A percentile compares a stretch with the other conserved stretches of the same genome.
Evolutionary conservation across 2,329 filamentous ascomycete genomes (phyloP).

Genomic region (Clonostachys rhizophaga): DNA sequence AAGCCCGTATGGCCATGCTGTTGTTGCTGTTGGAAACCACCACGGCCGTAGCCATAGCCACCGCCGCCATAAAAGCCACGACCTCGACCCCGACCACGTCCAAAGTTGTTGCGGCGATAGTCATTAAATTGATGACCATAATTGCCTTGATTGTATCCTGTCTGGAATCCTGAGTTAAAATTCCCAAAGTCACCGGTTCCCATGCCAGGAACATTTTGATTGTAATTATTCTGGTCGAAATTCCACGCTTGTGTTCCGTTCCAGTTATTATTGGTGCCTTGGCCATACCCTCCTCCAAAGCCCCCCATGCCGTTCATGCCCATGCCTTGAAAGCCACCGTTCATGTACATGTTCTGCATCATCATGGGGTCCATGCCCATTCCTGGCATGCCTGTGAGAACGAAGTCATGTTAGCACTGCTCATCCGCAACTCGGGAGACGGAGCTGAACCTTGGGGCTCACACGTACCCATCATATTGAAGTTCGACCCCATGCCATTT

Average conservation of each 20-base stretch:
- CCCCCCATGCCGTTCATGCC: conserved; percentile 76
- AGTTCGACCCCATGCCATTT: conserved; percentile 54
- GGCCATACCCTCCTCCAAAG: conserved; percentile 57
- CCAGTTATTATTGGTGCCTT: conserved; percentile 73
- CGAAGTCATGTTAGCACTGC: background rate
- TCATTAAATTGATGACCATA: conserved; percentile 79
- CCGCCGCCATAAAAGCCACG: conserved; percentile 52
- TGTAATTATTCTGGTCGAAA: conserved; percentile 86
- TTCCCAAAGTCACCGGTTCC: conserved; percentile 75
- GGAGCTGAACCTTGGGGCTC: background rate
- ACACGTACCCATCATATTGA: conserved; percentile 83
- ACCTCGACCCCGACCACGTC: conserved; percentile 61
- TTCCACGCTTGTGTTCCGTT: conserved; percentile 79
- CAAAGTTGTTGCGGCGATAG: conserved; percentile 66
- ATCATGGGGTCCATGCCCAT: conserved; percentile 81
- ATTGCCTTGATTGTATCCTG: conserved; percentile 80
- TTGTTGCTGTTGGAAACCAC: conserved; percentile 41
- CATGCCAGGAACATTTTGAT: conserved; percentile 79
- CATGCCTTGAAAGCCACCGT: conserved; percentile 73
- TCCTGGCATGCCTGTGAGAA: conserved; percentile 39
- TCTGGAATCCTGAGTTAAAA: conserved; percentile 72
- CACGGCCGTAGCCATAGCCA: conserved; percentile 38
- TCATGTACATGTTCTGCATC: conserved; percentile 77
- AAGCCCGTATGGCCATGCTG: conserved; percentile 31
- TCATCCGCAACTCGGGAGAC: background rate